A percentile compares a stretch with the other conserved stretches of the same genome.
Evolutionary conservation across 306 rosid genomes (phyloP).

Genomic region (Prinsepia uniflora): DNA sequence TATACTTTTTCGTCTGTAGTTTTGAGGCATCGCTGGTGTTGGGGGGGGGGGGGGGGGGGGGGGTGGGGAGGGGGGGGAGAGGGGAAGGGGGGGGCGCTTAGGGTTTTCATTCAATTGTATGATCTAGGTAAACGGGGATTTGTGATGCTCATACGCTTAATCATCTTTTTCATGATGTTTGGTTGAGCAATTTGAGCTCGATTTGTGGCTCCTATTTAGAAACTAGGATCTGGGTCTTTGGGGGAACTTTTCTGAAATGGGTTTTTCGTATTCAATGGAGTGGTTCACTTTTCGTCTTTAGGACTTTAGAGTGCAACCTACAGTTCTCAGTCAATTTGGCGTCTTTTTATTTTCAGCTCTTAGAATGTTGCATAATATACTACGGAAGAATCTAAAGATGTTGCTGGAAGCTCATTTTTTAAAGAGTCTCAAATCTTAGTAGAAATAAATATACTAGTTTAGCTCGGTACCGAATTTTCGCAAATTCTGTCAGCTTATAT

Average conservation of each 20-base stretch:
- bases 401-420: background rate
- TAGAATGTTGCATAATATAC: background rate
- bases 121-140: background rate
- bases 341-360: background rate
- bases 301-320: too few species aligned
- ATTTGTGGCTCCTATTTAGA: conserved; percentile 19
- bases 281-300: background rate
- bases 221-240: conserved; percentile 24
- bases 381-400: background rate
- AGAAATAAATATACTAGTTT: background rate
- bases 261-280: conserved; percentile 12
- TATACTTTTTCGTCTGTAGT: background rate
- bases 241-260: conserved; percentile 21
- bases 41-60: too few species aligned
- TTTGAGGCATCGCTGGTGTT: background rate
- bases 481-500: too few species aligned
- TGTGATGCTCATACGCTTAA: background rate
- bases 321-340: conserved; percentile 3
- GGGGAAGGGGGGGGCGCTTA: background rate
- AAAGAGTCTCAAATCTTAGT: background rate
- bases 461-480: background rate
- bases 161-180: background rate
- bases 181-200: conserved; percentile 6
- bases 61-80: too few species aligned
- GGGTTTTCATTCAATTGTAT: background rate